Evolutionary conservation across 805 yeast species (phyloP), one percentile per base, ranked within the genome.

Genomic region (Nakazawaea holstii): DNA sequence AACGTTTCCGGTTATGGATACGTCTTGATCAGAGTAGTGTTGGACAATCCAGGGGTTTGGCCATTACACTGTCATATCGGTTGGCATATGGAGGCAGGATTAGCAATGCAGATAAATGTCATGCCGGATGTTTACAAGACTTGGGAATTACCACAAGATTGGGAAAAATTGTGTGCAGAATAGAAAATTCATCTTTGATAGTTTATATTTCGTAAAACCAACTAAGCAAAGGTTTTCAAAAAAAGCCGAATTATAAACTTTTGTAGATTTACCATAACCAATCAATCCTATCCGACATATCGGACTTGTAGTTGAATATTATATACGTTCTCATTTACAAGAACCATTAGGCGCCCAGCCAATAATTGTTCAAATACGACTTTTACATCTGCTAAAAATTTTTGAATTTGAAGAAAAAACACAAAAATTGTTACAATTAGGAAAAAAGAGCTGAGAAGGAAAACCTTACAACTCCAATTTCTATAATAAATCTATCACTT

Each of bases 11-110:
- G 84, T 31, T 80, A 82, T 56, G 87, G 91, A 2, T 77, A 80
- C 60, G 64, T 82, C 41, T 91, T 83, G n/a, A 59, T 81, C 20
- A 70, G 97, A 55, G 88, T 88, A 62, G 75, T 70, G 55, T 88
- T 96, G 8, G 80, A 85, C 58, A 90, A 91, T 58, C 96, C 97
- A 2, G 97, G 97, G 47, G 82, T 89, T 26, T 91, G 97, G 97
- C 78, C 84, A 51, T 86, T 90, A 80, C 97, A 90, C 62, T 90
- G 97, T 65, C 96, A 87, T 59, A 77, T 86, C 46, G 92, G 86
- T 57, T 86, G 90, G 85, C 95, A 86, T 66, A 75, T 86, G 64
- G 46, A 51, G 32, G 55, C 57, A 8, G 61, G 57, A 13, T 41
- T 55, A 10, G 30, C 53, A 28, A 44, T 54, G 39, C 53, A 50